Evolutionary conservation across 129 eudicot species (phyloP), one percentile per base, ranked within the genome.

Genomic region (Lactuca sativa): DNA sequence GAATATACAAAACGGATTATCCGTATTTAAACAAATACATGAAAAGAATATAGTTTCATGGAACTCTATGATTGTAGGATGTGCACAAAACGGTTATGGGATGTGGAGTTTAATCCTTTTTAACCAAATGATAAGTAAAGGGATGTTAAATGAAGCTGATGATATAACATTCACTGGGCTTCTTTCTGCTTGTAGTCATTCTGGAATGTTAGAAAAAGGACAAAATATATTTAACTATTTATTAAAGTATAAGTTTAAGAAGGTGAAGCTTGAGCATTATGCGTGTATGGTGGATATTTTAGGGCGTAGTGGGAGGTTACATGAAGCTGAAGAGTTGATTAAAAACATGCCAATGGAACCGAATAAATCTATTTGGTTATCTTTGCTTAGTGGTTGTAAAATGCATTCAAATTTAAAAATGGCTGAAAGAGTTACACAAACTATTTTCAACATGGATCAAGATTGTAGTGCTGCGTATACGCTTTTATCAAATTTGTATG

Each of bases 71-170:
- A 84, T 91, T 72, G 93, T 84, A 67, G 96, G 97, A 49, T 88
- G 93, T 82, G 96, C 96, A n/a, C 93, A 91, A 65, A 90, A 88
- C 16, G 97, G 97, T n/a, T 78, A 56, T 72, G 86, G 83, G 7
- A 75, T 54, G 78, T 84, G 88, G 85, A 95, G 81, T 0, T 75
- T 91, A n/a, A 44, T 75, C 17, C 62, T 88, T 57, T 86, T 88
- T 52, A 81, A 74, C 63, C 85, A 78, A 49, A 88, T 91, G 95
- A 61, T 80, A 56, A 90, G 86, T 36, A 56, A 79, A 5, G 71
- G 83, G 51, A 58, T 74, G 14, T 66, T 67, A 43, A 43, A 43
- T 4, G 5, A 11, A 12, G 84, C 89, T 13, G 96, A 91, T 82
- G 93, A 78, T 33, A 82, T 91, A 59, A 91, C 96, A 5, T 84